Conservation (phyloP, 176 grass and related monocot genomes). For the Phoenix dactylifera region DNA sequence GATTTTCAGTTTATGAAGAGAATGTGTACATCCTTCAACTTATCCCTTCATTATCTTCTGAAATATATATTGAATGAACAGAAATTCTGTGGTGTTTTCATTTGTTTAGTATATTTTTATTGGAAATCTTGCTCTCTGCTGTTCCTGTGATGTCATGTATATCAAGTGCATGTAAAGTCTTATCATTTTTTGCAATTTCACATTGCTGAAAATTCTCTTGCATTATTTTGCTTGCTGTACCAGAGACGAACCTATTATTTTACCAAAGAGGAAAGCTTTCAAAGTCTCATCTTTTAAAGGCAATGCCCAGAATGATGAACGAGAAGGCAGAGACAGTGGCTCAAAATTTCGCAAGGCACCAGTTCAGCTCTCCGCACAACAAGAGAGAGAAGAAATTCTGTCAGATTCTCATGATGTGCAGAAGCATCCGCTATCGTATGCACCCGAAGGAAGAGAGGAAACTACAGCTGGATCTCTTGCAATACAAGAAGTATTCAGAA, state of each 20-base stretch:
- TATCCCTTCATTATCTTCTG: too few relatives aligned
- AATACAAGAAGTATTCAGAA: conserved; percentile 16
- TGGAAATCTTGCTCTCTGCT: neutral
- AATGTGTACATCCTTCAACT: too few relatives aligned
- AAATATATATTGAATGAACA: too few relatives aligned
- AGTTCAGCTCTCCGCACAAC: conserved; percentile 18
- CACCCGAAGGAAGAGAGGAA: conserved; percentile 1
- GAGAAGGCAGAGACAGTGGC: neutral
- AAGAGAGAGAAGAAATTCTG: conserved; percentile 15
- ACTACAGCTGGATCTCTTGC: conserved; percentile 16
- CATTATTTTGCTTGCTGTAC: neutral
- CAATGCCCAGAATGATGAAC: conserved; percentile 16
- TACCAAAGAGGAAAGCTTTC: conserved; percentile 9
- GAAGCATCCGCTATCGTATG: conserved; percentile 5
- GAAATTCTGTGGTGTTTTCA: too few relatives aligned
- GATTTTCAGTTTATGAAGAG: too few relatives aligned
- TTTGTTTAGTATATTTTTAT: too few relatives aligned
- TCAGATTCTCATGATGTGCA: conserved; percentile 22
- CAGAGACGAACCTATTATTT: neutral
- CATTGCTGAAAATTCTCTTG: neutral
- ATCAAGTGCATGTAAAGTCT: neutral
- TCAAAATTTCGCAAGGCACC: conserved; percentile 16
- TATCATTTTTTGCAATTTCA: neutral
- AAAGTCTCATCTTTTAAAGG: conserved; percentile 23
- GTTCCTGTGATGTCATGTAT: neutral